Evolutionary conservation across 1,284 basidiomycete genomes (phyloP), one percentile per base, ranked within the genome.

Genomic region (Schizophyllum amplum): DNA sequence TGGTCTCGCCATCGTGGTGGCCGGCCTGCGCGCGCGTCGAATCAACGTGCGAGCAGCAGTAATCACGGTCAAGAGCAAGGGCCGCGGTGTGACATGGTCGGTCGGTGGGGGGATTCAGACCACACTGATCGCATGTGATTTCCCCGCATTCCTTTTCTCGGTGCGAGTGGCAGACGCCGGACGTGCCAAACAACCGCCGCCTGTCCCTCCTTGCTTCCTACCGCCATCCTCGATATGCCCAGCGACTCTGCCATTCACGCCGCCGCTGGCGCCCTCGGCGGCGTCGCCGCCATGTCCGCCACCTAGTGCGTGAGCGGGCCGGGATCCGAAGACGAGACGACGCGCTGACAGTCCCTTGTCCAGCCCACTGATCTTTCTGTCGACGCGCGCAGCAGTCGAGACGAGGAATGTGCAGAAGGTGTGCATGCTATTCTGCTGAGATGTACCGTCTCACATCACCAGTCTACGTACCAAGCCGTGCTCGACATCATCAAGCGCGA

Each of bases 321-420:
- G 26, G 53, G 24, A 22, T 54, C 47, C 51, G 49, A 53, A 52
- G 46, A 27, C 54, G 25, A 54, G 51, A 54, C n/a, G 46, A 57
- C 23, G 60, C 50, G 46, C 50, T 53, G 42, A 55, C 49, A 57
- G 55, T 26, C 51, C 59, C 24, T 57, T 24, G n/a, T n/a, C n/a
- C 51, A 95, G 92, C 68, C 96, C 96, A 6, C 80, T 99, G 27
- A 87, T 98, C 61, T 91, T 94, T 68, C 77, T 98, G 33, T 95
- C 92, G 4, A 98, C 94, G 1, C 84, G 95, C 52, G 93, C 94
- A 1, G 95, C 95, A 6, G 93, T 98, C 5, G 87, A 94, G 65
- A 87, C 87, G 1, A 91, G 86, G 74, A 88, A 83, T 60, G 80
- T 89, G 59, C 75, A 81, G 58, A 90, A 92, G 80, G 71, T 68